Conservation (phyloP, 208 protist species). For the Acanthamoeba royreba region DNA sequence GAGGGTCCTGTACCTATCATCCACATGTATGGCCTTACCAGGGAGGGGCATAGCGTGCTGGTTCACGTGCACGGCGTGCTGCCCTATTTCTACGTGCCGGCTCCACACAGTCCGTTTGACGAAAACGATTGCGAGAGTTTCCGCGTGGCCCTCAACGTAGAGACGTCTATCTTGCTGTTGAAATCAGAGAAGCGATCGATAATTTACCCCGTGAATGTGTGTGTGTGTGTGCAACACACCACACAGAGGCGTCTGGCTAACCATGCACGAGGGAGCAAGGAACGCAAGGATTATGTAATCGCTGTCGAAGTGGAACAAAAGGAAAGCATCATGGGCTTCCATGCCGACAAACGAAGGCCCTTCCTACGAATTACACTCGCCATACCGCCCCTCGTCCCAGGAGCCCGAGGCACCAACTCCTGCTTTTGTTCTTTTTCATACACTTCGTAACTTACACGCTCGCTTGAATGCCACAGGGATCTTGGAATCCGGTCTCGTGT, state of each 20-base stretch:
- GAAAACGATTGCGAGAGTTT: slow-evolving; percentile 51
- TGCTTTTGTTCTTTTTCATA: neutral
- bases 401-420: slow-evolving; percentile 31
- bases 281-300: slow-evolving; percentile 61
- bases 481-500: slow-evolving; percentile 44
- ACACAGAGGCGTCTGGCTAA: neutral
- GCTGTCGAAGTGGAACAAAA: slow-evolving; percentile 68
- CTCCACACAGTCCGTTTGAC: slow-evolving; percentile 57
- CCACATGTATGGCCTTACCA: slow-evolving; percentile 85
- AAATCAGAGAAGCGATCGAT: too few relatives aligned
- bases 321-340: slow-evolving; percentile 65
- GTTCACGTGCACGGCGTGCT: slow-evolving; percentile 86
- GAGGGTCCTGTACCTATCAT: slow-evolving; percentile 68
- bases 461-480: neutral
- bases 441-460: neutral
- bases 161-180: too few relatives aligned
- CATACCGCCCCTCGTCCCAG: slow-evolving; percentile 69
- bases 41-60: slow-evolving; percentile 82
- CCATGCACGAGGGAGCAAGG: neutral
- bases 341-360: neutral
- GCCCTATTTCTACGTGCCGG: slow-evolving; percentile 88
- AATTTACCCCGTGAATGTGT: neutral
- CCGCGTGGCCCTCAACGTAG: slow-evolving; percentile 45
- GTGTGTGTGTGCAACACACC: neutral
- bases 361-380: slow-evolving; percentile 62